Base-by-base conservation (phyloP, 2,329 filamentous ascomycete species). In the Botryotinia convoluta region DNA sequence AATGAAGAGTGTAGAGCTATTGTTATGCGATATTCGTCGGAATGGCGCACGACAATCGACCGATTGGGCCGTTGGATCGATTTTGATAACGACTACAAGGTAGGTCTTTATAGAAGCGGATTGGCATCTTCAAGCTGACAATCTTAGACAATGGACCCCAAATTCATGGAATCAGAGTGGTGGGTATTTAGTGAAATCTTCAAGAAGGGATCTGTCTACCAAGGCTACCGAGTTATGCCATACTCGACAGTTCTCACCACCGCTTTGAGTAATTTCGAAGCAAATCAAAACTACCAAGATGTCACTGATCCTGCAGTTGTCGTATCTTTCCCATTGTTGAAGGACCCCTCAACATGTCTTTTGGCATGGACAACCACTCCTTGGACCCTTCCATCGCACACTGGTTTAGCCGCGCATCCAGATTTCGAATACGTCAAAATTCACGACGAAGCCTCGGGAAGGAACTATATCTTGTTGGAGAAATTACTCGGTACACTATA, bases 11-110 rank as follows among this genome's bases (percentile, higher is more conserved):
- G 95, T 83, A 89, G 92, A 75, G 90, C 93, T 75, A 97, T 98
- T 82, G 95, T 98, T 78, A 97, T 98, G 93, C 89, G 93, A 79
- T 98, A 92, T 81, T 90, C 94, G 18, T 83, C 87, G 26, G 95
- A 98, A 82, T 98, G 95, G 95, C 89, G 94, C 79, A 85, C 90
- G 76, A 97, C 94, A 39, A 92, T 98, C 79, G 94, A 97, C 80
- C 87, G 95, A 75, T 84, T 98, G 59, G 95, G 95, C 73, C 91
- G 95, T 73, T 98, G 95, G 95, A 96, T 98, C 79, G 95, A 98
- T 83, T 98, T 98, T 79, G 95, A 98, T 83, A 96, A 97, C 79
- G 94, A 98, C 82, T 98, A 97, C 86, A 97, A 97, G 89, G 90
- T 90, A 79, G 76, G 81, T 68, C 51, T 51, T 16, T 26, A 44